Conservation (phyloP, 2,329 filamentous ascomycete genomes). For the Leptographium flavum region DNA sequence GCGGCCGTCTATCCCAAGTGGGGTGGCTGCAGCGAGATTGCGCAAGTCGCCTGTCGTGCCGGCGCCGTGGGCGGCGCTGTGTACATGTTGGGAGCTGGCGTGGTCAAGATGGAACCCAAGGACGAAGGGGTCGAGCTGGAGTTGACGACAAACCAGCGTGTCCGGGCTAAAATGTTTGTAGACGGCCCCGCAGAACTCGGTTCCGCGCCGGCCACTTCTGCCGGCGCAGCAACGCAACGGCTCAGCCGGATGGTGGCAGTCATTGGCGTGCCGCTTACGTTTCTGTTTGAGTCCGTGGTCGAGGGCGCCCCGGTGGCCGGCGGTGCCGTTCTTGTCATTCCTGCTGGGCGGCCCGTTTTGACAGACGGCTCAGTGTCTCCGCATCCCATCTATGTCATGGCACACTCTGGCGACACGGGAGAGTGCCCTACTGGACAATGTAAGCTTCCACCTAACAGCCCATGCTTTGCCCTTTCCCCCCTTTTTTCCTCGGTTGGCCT, state of each 20-base stretch:
- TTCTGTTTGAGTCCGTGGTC: slow-evolving; percentile 54
- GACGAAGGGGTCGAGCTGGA: slow-evolving; percentile 25
- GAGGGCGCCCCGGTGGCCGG: slow-evolving; percentile 68
- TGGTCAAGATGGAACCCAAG: slow-evolving; percentile 21
- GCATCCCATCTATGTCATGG: slow-evolving; percentile 43
- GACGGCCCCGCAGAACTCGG: slow-evolving; percentile 18
- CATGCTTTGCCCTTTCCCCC: neutral
- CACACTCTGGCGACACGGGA: slow-evolving; percentile 81
- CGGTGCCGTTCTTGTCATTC: slow-evolving; percentile 55
- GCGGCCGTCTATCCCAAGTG: slow-evolving; percentile 85
- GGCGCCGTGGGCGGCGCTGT: slow-evolving; percentile 81
- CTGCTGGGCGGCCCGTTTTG: slow-evolving; percentile 39
- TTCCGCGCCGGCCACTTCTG: neutral
- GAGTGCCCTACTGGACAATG: slow-evolving; percentile 82
- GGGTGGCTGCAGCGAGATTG: slow-evolving; percentile 77
- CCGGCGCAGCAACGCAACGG: slow-evolving; percentile 12
- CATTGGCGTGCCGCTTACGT: slow-evolving; percentile 48
- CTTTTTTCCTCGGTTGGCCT: too few species aligned
- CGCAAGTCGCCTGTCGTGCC: slow-evolving; percentile 82
- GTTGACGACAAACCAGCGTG: slow-evolving; percentile 41
- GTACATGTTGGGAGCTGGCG: slow-evolving; percentile 68
- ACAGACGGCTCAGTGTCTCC: slow-evolving; percentile 22
- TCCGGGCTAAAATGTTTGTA: slow-evolving; percentile 42
- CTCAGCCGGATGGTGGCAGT: slow-evolving; percentile 53
- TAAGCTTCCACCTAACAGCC: slow-evolving; percentile 44